These are phyloP conservation scores for Epicoccum sorghinum DNA, from an alignment of 2,329 filamentous ascomycete species.

Conservation along the genomic window DNA sequence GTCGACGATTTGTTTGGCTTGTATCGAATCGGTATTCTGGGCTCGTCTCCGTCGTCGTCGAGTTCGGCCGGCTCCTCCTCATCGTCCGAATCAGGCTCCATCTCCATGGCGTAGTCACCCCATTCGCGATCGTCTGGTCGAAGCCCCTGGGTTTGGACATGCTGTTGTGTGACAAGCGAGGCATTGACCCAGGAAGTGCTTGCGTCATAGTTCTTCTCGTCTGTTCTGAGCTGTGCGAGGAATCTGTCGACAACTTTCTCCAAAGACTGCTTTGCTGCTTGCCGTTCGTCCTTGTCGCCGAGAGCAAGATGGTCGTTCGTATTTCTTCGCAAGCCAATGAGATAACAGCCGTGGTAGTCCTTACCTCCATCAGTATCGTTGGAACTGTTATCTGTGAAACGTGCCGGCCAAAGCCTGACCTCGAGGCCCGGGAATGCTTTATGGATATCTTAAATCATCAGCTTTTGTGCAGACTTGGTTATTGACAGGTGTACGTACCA, in stretches of 20 bases:
- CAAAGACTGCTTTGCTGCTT: slow-evolving; percentile 53
- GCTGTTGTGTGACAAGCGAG: slow-evolving; percentile 38
- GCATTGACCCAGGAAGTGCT: slow-evolving; percentile 44
- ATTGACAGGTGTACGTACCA: slow-evolving; percentile 52
- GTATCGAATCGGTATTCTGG: slow-evolving; percentile 25
- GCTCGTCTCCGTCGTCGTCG: slow-evolving; percentile 20
- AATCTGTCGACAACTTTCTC: slow-evolving; percentile 44
- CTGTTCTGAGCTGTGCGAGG: slow-evolving; percentile 39
- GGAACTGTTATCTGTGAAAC: slow-evolving; percentile 53
- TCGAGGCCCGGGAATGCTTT: slow-evolving; percentile 58
- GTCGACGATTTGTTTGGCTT: slow-evolving; percentile 20
- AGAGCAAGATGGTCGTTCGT: background rate
- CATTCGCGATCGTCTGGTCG: slow-evolving; percentile 57
- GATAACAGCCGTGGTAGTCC: slow-evolving; percentile 66
- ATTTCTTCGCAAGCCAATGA: slow-evolving; percentile 60
- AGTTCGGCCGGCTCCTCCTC: slow-evolving; percentile 34
- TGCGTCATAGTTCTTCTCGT: slow-evolving; percentile 46
- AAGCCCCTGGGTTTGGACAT: slow-evolving; percentile 46
- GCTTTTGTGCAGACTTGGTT: background rate
- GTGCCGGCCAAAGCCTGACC: slow-evolving; percentile 67
- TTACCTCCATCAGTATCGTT: slow-evolving; percentile 20
- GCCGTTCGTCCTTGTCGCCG: slow-evolving; percentile 47
- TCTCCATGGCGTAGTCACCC: slow-evolving; percentile 55
- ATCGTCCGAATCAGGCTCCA: slow-evolving; percentile 48
- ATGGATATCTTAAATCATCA: slow-evolving; percentile 58